Evolutionary conservation across 441 rosid genomes (phyloP), one percentile per base, ranked within the genome.

Genomic region (Populus trichocarpa): DNA sequence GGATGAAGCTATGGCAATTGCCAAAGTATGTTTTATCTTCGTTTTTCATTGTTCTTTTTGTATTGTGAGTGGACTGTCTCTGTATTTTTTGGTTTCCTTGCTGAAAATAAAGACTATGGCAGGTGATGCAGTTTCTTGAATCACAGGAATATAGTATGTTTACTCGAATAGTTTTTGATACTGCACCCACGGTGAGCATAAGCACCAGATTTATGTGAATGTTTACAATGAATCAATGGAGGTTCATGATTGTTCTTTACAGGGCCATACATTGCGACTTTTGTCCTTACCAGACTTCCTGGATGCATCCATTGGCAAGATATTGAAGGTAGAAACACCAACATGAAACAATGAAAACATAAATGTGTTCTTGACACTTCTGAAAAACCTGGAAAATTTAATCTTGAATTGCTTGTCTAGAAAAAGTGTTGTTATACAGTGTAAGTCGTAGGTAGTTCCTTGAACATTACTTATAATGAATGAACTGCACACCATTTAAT

Each of bases 91-190:
- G 16, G 23, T 20, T 64, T 66, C 70, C 76, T 42, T 75, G 75
- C 75, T 83, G 78, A 86, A 77, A 70, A 72, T 70, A 6, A 63
- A 74, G 53, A 46, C 32, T 78, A 80, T 83, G 77, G 80, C 88
- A 93, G 99, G 99, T 96, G 78, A 93, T 96, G 70, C 99, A 96
- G 82, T 93, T 96, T 82, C 95, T 96, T 74, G 99, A 96, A 76
- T 92, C 99, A 25, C 91, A 82, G 18, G 93, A 96, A 85, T 96
- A 96, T 85, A 87, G 80, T 76, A 90, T 89, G 94, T 96, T 96
- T 79, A 93, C 99, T 50, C 90, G 98, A 79, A 93, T 96, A 26
- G 91, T 96, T 72, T 96, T 93, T 81, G 99, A 93, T 83, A 96
- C 99, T 73, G 99, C 98, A 81, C 99, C 99, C 32, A 96, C 97